These are phyloP conservation scores for Porpolomopsis calyptriformis DNA, from an alignment of 768 basidiomycete genomes.

Conservation along the genomic window DNA sequence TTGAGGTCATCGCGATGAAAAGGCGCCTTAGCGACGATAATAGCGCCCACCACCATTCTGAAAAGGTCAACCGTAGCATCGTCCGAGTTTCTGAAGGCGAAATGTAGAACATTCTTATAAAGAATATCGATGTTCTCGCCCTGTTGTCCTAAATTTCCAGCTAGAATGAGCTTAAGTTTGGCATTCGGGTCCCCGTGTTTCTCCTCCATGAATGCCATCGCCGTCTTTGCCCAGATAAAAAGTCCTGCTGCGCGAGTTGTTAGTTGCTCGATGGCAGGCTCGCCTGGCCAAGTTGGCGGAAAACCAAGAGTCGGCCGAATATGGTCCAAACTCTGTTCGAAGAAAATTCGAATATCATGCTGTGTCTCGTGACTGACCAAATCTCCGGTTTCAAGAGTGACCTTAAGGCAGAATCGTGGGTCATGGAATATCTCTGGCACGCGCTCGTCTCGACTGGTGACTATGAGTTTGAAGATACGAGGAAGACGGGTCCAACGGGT, in stretches of 20 bases:
- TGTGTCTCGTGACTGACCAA: not conserved
- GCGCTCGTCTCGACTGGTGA: slow-evolving; percentile 5
- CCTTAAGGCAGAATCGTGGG: slow-evolving; percentile 1
- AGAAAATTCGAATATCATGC: slow-evolving; percentile 5
- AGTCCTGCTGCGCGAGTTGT: slow-evolving; percentile 4
- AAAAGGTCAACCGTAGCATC: not conserved
- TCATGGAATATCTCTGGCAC: not conserved
- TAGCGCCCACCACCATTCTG: not conserved
- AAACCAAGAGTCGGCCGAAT: not conserved
- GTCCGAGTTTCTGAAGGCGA: not conserved
- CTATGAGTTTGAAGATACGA: not conserved
- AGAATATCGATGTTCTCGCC: not conserved
- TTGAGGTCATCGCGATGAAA: not conserved
- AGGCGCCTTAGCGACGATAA: slow-evolving; percentile 4
- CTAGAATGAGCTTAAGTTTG: not conserved
- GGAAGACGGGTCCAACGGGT: slow-evolving; percentile 3
- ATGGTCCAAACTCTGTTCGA: slow-evolving; percentile 1
- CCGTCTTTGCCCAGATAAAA: slow-evolving; percentile 6
- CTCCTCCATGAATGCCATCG: not conserved
- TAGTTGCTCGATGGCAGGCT: not conserved
- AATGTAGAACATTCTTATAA: not conserved
- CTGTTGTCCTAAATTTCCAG: not conserved
- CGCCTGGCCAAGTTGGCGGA: not conserved
- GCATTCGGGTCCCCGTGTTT: not conserved
- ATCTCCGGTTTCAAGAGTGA: slow-evolving; percentile 1